Conservation (phyloP, 2,329 filamentous ascomycete genomes). For the Ophiocordyceps camponoti-saundersi region DNA sequence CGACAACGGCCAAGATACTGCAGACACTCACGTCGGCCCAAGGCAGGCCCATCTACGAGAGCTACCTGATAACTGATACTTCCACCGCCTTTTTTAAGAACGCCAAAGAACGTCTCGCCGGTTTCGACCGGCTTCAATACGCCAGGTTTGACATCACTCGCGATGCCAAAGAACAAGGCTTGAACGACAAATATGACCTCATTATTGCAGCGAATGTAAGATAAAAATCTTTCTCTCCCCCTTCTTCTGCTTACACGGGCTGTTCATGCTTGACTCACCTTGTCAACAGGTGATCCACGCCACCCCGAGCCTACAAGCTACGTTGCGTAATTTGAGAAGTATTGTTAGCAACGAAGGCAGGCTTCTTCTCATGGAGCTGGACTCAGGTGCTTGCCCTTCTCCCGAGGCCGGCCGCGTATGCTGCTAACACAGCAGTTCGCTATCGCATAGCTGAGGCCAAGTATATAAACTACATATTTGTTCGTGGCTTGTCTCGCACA, state of each 20-base stretch:
- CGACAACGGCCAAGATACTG: slow-evolving; percentile 9
- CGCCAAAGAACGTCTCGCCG: slow-evolving; percentile 7
- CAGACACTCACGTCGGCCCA: background rate
- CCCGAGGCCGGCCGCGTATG: too few relatives aligned
- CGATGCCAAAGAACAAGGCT: slow-evolving; percentile 2
- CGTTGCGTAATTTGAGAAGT: background rate
- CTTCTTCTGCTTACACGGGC: too few relatives aligned
- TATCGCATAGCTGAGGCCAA: background rate
- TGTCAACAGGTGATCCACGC: slow-evolving; percentile 1
- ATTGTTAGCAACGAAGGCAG: slow-evolving; percentile 1
- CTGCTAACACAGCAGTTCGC: background rate
- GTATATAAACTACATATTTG: background rate
- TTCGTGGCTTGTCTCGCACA: background rate
- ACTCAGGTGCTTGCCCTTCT: background rate
- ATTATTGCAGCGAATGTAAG: slow-evolving; percentile 2
- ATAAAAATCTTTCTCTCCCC: too few relatives aligned
- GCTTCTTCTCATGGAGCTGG: slow-evolving; percentile 1
- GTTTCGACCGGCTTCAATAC: slow-evolving; percentile 2
- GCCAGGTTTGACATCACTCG: slow-evolving; percentile 10
- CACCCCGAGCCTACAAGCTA: background rate
- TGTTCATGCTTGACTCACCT: too few relatives aligned
- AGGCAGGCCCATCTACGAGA: slow-evolving; percentile 1
- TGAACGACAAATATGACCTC: slow-evolving; percentile 3
- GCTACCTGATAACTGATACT: slow-evolving; percentile 11
- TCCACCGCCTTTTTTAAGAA: slow-evolving; percentile 7